phyloP scores from a whole-genome alignment of 768 basidiomycete genomes.

The Auriculariales sp. region DNA sequence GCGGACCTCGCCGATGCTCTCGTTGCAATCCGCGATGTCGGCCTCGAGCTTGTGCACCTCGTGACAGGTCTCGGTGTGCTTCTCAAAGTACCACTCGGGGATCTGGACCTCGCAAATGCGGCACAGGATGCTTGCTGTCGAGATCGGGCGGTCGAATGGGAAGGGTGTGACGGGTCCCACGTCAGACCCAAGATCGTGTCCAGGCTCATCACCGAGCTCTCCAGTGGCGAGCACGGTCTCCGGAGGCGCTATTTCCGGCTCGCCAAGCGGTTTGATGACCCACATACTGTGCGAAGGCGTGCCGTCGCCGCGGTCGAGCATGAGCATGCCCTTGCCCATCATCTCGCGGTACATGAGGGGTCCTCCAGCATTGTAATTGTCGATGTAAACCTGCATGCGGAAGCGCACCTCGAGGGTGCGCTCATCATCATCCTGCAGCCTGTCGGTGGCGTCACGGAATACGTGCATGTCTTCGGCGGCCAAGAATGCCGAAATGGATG shows the following conservation, averaged over 20 bases:
- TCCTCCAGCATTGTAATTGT: constrained; percentile 19
- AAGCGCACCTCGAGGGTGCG: constrained; percentile 90
- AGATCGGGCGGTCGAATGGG: constrained; percentile 64
- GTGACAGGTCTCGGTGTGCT: constrained; percentile 97
- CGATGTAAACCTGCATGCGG: constrained; percentile 63
- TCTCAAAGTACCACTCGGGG: constrained; percentile 99
- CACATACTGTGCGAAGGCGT: constrained; percentile 94
- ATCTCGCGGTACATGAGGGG: constrained; percentile 58
- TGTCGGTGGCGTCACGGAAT: constrained; percentile 75
- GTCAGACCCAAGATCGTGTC: constrained; percentile 9
- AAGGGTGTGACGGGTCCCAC: constrained; percentile 51
- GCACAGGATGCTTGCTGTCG: constrained; percentile 74
- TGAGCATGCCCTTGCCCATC: constrained; percentile 98
- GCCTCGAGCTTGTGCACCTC: constrained; percentile 94
- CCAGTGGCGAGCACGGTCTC: constrained; percentile 38
- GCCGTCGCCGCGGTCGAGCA: constrained; percentile 73
- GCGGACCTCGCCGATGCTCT: constrained; percentile 74
- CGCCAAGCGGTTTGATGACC: constrained; percentile 76
- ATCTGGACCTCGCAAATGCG: constrained; percentile 95
- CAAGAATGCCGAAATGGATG: constrained; percentile 69
- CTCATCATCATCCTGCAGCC: constrained; percentile 79
- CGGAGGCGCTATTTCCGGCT: constrained; percentile 57
- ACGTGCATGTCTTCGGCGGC: constrained; percentile 67
- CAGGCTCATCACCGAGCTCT: constrained; percentile 24
- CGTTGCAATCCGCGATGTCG: constrained; percentile 87